phyloP scores from a whole-genome alignment of 371 early-diverging fungal genomes.

The Mortierella sp. region DNA sequence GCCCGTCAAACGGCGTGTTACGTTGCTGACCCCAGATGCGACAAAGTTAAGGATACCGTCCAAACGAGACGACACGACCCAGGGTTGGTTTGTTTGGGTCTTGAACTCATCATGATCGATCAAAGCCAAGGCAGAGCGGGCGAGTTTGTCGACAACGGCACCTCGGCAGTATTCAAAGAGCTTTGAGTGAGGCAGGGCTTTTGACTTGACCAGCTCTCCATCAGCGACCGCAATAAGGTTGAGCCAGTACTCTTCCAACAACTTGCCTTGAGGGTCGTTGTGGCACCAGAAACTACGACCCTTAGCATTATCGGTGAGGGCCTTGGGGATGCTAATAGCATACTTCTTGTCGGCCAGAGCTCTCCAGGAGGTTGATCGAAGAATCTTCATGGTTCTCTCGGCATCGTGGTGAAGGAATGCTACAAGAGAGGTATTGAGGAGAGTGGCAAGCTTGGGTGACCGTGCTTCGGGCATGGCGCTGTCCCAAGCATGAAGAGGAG shows the following conservation, averaged over 20 bases:
- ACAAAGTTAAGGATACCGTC: constrained; percentile 29
- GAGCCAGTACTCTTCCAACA: constrained; percentile 34
- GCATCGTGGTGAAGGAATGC: constrained; percentile 37
- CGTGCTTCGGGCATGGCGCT: constrained; percentile 21
- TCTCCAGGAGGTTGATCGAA: constrained; percentile 31
- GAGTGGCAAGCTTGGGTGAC: constrained; percentile 26
- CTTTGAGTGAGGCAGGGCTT: neutral
- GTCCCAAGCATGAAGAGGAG: constrained; percentile 40
- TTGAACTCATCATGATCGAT: constrained; percentile 19
- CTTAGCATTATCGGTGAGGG: constrained; percentile 6
- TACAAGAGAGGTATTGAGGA: constrained; percentile 25
- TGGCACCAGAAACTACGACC: constrained; percentile 29
- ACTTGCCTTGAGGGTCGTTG: neutral
- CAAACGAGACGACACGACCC: neutral
- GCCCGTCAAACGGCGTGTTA: constrained; percentile 26
- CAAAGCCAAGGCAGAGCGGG: constrained; percentile 22
- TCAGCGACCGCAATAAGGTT: constrained; percentile 22
- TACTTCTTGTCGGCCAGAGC: constrained; percentile 2
- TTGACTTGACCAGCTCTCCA: constrained; percentile 35
- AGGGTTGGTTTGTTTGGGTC: neutral
- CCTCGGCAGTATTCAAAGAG: constrained; percentile 41
- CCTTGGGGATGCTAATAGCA: constrained; percentile 16
- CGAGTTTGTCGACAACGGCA: constrained; percentile 22
- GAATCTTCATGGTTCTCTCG: constrained; percentile 35
- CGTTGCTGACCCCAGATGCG: constrained; percentile 21